phyloP scores from a whole-genome alignment of 2,329 filamentous ascomycete genomes.

The Claviceps paspali region DNA sequence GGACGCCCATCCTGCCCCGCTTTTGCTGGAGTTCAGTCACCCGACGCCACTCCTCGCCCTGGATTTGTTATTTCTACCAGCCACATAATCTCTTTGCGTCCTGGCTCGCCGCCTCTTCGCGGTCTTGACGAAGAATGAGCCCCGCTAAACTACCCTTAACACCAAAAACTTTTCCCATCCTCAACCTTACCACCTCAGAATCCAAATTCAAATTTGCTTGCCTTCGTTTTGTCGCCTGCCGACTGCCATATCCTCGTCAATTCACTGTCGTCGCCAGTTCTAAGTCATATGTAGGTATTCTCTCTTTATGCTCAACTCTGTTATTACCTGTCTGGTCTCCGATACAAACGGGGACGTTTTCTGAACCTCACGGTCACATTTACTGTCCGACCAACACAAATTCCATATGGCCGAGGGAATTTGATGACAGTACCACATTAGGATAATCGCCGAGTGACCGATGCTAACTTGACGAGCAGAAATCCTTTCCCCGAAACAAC shows the following conservation, averaged over 20 bases:
- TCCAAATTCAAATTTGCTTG: conserved; percentile 2
- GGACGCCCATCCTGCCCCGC: conserved; percentile 3
- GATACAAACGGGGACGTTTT: neutral
- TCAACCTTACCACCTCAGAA: conserved; percentile 5
- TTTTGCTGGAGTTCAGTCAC: neutral
- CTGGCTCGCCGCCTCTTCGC: conserved; percentile 1
- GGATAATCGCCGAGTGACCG: neutral
- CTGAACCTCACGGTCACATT: neutral
- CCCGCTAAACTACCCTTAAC: conserved; percentile 8
- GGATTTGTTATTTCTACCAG: conserved; percentile 1
- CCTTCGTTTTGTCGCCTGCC: conserved; percentile 4
- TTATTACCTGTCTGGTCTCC: neutral
- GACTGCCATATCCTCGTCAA: conserved; percentile 1
- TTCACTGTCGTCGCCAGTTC: neutral
- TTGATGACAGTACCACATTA: neutral
- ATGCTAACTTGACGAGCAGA: neutral
- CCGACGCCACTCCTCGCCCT: conserved; percentile 3
- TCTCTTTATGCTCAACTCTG: neutral
- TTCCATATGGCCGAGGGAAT: neutral
- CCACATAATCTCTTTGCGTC: conserved; percentile 1
- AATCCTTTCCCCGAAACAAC: neutral
- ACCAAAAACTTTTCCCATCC: conserved; percentile 14
- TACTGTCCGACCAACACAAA: neutral
- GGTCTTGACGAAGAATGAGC: conserved; percentile 5
- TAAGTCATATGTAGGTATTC: conserved; percentile 1